Base-by-base conservation (phyloP, 768 basidiomycete species). In the Kwoniella bestiolae region DNA sequence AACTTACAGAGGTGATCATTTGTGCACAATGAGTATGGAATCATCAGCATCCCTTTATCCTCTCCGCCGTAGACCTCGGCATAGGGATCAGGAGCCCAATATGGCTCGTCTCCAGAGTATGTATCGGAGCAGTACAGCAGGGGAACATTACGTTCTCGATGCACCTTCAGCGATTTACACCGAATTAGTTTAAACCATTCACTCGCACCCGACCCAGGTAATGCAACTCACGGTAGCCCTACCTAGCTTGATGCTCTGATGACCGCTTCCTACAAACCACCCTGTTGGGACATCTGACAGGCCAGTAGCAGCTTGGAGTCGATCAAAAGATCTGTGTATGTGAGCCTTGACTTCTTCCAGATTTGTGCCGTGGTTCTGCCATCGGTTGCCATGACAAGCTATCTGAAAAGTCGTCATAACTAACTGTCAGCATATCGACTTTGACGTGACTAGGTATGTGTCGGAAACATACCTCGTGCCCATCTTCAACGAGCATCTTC, bases 341-440 rank as follows among this genome's bases (percentile, higher is more conserved):
- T 73, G 69, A 16, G 64, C 61, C 28, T 69, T 63, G 18, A 44
- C 67, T 46, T 72, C 67, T 1, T 52, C 67, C 1, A 63, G 31
- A 31, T 69, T 61, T 38, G 57, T 56, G 12, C 63, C 64, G 28
- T 64, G 67, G 3, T 59, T 60, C 21, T 63, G 62, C 74, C 74
- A 75, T 44, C 74, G 60, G 58, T 75, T 75, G 1, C 74, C 74
- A 31, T 75, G 74, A 63, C 66, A 70, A n/a, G 69, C 69, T 28
- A 72, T 67, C 71, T 61, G 35, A n/a, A 21, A 35, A 31, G 35
- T 8, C 8, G 31, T n/a, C 14, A 21, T 25, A 4, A 25, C 35
- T 9, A 56, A 25, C 29, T 9, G n/a, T n/a, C 3, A 4, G 26
- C 47, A 14, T 50, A 41, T 31, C 31, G 28, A n/a, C n/a, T n/a